Percentiles rank a stretch among this genome's conserved stretches.
Conservation (phyloP, 2,329 filamentous ascomycete genomes). For the Calonectria pseudoreteaudii region DNA sequence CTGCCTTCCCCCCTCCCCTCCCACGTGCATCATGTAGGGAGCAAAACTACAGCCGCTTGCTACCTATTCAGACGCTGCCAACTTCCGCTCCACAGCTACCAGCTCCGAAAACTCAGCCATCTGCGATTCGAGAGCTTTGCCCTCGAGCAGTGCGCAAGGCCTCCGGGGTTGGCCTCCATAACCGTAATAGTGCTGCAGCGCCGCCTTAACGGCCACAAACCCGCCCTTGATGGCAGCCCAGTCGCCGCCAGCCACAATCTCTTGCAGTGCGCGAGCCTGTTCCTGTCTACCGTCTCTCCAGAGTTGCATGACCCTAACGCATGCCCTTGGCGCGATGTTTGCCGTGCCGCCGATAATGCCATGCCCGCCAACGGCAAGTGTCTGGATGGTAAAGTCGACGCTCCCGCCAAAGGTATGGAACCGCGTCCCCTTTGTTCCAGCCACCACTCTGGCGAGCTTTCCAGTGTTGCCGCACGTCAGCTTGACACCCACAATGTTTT, state of each 20-base stretch:
- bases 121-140: constrained; percentile 36
- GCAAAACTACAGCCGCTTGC: not conserved
- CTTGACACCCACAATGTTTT: constrained; percentile 73
- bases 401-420: constrained; percentile 81
- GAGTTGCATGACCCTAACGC: constrained; percentile 70
- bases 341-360: constrained; percentile 79
- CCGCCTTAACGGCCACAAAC: constrained; percentile 76
- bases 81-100: constrained; percentile 32
- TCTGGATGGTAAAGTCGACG: constrained; percentile 80
- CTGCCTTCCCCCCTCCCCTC: not conserved
- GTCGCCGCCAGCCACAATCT: constrained; percentile 73
- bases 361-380: constrained; percentile 75
- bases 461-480: constrained; percentile 74
- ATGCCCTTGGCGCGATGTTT: constrained; percentile 76
- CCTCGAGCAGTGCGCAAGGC: constrained; percentile 33
- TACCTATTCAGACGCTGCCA: constrained; percentile 45
- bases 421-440: constrained; percentile 51
- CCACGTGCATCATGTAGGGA: not conserved
- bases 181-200: constrained; percentile 69
- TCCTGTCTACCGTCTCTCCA: constrained; percentile 68
- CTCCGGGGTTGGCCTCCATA: constrained; percentile 71
- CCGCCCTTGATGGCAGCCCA: constrained; percentile 78
- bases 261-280: constrained; percentile 73
- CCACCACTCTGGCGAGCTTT: constrained; percentile 63
- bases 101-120: constrained; percentile 40